A percentile compares a stretch with the other conserved stretches of the same genome.
These are phyloP conservation scores for Bothriochloa decipiens DNA, from an alignment of 176 grass and related monocot species.

Conservation along the genomic window DNA sequence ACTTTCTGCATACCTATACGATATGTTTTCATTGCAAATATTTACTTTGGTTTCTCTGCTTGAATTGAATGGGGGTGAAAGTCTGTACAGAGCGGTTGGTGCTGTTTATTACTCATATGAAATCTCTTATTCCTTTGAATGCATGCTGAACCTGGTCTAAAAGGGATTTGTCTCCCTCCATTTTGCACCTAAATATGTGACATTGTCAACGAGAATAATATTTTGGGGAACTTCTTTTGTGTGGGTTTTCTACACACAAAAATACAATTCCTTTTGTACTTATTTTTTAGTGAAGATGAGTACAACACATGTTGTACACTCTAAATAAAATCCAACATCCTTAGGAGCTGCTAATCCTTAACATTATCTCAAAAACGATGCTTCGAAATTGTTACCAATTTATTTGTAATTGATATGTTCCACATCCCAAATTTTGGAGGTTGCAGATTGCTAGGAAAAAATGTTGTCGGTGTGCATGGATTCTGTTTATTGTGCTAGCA, in stretches of 20 bases:
- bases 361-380: neutral
- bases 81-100: neutral
- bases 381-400: neutral
- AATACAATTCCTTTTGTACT: neutral
- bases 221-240: neutral
- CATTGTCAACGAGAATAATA: too few species aligned
- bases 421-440: too few species aligned
- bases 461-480: too few species aligned
- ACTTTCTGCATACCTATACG: neutral
- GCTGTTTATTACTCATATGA: neutral
- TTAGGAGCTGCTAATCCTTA: neutral
- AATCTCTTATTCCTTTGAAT: slow-evolving; percentile 11
- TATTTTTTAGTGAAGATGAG: neutral
- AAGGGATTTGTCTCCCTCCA: neutral
- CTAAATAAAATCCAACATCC: neutral
- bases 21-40: neutral
- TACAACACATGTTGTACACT: neutral
- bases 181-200: neutral
- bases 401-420: too few species aligned
- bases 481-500: too few species aligned
- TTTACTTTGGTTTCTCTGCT: neutral
- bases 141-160: neutral
- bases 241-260: neutral
- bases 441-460: too few species aligned
- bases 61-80: neutral